phyloP scores from a whole-genome alignment of 345 rosid genomes.

The Isatis tinctoria region DNA sequence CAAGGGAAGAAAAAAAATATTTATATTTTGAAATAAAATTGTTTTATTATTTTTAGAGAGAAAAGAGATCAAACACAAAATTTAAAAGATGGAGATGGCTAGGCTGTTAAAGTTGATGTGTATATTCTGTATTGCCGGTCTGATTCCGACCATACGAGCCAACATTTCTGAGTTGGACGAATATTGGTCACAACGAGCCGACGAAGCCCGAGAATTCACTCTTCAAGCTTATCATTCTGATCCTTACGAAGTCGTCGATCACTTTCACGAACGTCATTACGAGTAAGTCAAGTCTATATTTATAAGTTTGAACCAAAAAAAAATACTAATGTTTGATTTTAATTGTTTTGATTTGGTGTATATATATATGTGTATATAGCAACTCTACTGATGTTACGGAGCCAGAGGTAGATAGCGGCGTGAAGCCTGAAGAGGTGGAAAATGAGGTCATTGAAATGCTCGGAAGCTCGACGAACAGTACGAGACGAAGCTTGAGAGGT shows the following conservation, averaged over 20 bases:
- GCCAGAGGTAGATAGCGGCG: not conserved
- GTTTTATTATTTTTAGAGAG: not conserved
- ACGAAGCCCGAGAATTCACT: slow-evolving; percentile 34
- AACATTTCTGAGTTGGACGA: slow-evolving; percentile 44
- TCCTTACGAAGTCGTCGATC: slow-evolving; percentile 47
- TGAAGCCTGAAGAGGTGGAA: slow-evolving; percentile 1
- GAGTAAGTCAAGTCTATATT: slow-evolving; percentile 33
- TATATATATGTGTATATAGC: slow-evolving; percentile 5
- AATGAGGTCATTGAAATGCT: slow-evolving; percentile 41
- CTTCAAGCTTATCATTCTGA: slow-evolving; percentile 42
- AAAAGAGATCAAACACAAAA: not conserved
- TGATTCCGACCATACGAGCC: slow-evolving; percentile 33
- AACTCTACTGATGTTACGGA: slow-evolving; percentile 30
- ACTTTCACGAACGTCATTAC: slow-evolving; percentile 40
- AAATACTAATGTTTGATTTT: not conserved
- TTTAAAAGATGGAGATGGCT: slow-evolving; percentile 23
- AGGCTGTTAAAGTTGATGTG: slow-evolving; percentile 27
- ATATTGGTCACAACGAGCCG: slow-evolving; percentile 50
- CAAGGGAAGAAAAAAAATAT: not conserved
- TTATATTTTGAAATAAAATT: not conserved
- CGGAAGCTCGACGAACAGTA: slow-evolving; percentile 46
- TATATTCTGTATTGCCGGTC: slow-evolving; percentile 25
- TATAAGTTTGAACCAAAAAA: not conserved
- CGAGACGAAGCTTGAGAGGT: slow-evolving; percentile 45
- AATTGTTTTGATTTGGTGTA: slow-evolving; percentile 3